phyloP scores from a whole-genome alignment of 2,329 filamentous ascomycete genomes.

The Biscogniauxia sp. region DNA sequence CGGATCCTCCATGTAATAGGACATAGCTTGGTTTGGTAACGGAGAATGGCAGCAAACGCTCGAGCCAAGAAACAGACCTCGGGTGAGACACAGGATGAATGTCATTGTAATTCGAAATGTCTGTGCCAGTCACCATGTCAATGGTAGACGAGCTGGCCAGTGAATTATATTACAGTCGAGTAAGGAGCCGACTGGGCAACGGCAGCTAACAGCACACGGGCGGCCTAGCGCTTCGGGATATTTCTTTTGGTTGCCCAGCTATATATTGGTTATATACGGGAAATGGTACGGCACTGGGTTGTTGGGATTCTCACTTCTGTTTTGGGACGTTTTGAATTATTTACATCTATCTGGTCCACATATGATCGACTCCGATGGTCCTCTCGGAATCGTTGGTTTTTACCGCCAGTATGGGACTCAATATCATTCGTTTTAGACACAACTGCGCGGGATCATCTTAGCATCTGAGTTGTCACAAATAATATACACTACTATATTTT shows the following conservation, averaged over 20 bases:
- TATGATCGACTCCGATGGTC: not conserved
- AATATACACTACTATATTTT: not conserved
- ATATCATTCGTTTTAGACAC: not conserved
- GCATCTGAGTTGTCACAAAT: not conserved
- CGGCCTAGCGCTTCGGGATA: not conserved
- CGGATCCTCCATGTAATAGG: constrained; percentile 1
- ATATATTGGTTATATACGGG: not conserved
- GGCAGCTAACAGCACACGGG: not conserved
- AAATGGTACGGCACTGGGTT: too few species aligned
- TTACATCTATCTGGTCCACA: not conserved
- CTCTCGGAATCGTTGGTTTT: not conserved
- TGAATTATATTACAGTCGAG: not conserved
- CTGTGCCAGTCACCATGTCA: not conserved
- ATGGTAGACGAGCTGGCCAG: not conserved
- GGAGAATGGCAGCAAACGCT: constrained; percentile 3
- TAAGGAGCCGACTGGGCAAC: not conserved
- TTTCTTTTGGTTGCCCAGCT: not conserved
- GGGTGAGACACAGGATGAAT: constrained; percentile 10
- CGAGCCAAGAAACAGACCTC: constrained; percentile 3
- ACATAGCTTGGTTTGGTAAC: not conserved
- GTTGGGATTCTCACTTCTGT: not conserved
- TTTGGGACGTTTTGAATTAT: not conserved
- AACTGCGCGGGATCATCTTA: not conserved
- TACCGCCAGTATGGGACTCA: not conserved
- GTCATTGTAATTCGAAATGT: constrained; percentile 1